phyloP scores from a whole-genome alignment of 345 rosid species.

The Capsella bursapastoris region DNA sequence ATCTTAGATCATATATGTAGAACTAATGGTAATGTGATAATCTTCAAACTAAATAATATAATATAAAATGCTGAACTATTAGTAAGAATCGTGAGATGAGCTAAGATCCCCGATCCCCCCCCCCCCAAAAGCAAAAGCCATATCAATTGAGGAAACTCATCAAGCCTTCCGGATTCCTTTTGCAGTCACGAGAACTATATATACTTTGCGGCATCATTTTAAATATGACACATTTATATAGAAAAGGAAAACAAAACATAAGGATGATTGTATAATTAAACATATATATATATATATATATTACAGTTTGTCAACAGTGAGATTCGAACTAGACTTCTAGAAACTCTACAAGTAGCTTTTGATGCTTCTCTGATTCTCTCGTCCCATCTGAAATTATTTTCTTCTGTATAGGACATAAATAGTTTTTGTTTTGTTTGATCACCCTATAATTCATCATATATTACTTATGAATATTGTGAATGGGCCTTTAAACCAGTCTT shows the following conservation, averaged over 20 bases:
- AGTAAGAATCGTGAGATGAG: background rate
- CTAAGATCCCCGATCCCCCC: background rate
- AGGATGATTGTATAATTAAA: background rate
- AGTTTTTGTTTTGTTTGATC: too few relatives aligned
- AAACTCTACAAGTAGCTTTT: too few relatives aligned
- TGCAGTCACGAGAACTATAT: background rate
- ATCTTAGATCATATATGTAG: background rate
- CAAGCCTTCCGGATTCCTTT: background rate
- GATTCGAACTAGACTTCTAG: too few relatives aligned
- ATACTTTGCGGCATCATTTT: background rate
- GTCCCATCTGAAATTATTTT: too few relatives aligned
- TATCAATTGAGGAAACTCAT: background rate
- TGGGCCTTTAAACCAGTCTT: conserved; percentile 10
- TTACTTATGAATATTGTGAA: too few relatives aligned
- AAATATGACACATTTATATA: background rate
- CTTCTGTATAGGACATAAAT: too few relatives aligned
- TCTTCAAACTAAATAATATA: background rate
- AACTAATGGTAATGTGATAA: background rate
- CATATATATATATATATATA: too few relatives aligned
- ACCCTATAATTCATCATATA: too few relatives aligned
- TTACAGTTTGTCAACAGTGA: too few relatives aligned
- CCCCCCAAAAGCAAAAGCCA: background rate
- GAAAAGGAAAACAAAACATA: background rate
- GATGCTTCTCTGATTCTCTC: too few relatives aligned
- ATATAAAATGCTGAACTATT: background rate